Base-by-base conservation (phyloP, 2,329 filamentous ascomycete species). In the Xylariaceae sp. region DNA sequence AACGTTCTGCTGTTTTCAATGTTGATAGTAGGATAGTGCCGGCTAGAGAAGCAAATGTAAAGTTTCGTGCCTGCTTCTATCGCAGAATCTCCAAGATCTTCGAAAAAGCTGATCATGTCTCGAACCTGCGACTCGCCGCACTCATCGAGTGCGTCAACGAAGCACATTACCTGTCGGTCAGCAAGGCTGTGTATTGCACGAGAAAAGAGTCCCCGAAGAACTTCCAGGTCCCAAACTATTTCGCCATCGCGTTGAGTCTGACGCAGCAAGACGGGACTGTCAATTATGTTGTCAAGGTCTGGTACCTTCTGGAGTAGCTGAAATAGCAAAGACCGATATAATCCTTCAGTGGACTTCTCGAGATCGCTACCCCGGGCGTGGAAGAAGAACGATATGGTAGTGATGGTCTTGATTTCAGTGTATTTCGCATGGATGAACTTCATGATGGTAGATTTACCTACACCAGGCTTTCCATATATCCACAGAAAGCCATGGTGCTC, bases 321-420 rank as follows among this genome's bases (percentile, higher is more conserved):
- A 1, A 65, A 52, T 0, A 82, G 47, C 0, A 82, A 47, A 0
- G 75, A 76, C 2, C 77, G 68, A 53, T 78, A 80, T 61, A 82
- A 69, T 0, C 80, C 78, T 0, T 62, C 22, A 0, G 68, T 65
- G 0, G 75, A 71, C 45, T 66, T 76, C 41, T 82, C 75, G 9
- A 76, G 58, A 5, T 61, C 31, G 0, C 64, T 61, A 0, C 74
- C 75, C 47, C 72, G 61, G 0, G 74, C 74, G 47, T 77, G 73
- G 65, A 78, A 78, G 64, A 77, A 78, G 57, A 76, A 78, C 0
- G 61, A 36, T 12, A 36, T 36, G 15, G 33, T 10, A 36, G 33
- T 36, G 22, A 7, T 27, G 7, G 22, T 27, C 7, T 7, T 27
- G 7, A 27, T 27, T 7, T 27, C 22, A 27, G 22, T 27, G 22